These are phyloP conservation scores for Syzygium malaccense DNA, from an alignment of 441 rosid species.

Conservation along the genomic window DNA sequence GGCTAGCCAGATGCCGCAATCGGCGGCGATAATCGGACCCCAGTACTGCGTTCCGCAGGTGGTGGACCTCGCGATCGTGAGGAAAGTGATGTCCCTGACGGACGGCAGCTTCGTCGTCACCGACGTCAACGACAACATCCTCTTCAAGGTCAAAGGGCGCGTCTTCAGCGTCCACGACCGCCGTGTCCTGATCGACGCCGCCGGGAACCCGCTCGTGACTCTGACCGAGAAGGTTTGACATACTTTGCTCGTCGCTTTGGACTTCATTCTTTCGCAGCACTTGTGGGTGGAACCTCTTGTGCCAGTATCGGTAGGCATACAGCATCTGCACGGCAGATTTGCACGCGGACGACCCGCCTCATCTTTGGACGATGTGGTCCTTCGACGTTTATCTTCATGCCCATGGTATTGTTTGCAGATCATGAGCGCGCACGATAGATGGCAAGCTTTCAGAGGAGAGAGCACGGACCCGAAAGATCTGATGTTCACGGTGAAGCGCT, in stretches of 20 bases:
- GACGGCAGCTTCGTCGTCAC: constrained; percentile 3
- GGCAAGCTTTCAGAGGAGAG: constrained; percentile 46
- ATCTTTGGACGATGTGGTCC: too few species aligned
- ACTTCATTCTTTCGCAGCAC: neutral
- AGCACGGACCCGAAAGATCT: constrained; percentile 33
- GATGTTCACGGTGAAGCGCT: constrained; percentile 27
- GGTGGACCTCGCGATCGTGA: neutral
- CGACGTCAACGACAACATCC: neutral
- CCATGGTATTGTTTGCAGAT: constrained; percentile 4
- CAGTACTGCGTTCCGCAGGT: neutral
- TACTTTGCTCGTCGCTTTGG: neutral
- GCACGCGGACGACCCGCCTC: too few species aligned
- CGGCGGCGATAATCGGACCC: neutral
- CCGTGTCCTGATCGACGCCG: neutral
- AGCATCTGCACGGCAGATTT: neutral
- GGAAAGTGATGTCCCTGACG: neutral
- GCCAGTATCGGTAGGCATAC: neutral
- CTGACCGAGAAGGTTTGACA: neutral
- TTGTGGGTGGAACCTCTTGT: neutral
- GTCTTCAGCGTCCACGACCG: neutral
- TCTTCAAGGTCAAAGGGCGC: neutral
- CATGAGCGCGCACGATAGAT: constrained; percentile 34
- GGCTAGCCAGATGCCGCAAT: neutral
- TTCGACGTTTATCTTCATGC: neutral
- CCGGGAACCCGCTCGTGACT: neutral